Evolutionary conservation across 139 green algal species (phyloP), one percentile per base, ranked within the genome.

Genomic region (Eudorina sp.): DNA sequence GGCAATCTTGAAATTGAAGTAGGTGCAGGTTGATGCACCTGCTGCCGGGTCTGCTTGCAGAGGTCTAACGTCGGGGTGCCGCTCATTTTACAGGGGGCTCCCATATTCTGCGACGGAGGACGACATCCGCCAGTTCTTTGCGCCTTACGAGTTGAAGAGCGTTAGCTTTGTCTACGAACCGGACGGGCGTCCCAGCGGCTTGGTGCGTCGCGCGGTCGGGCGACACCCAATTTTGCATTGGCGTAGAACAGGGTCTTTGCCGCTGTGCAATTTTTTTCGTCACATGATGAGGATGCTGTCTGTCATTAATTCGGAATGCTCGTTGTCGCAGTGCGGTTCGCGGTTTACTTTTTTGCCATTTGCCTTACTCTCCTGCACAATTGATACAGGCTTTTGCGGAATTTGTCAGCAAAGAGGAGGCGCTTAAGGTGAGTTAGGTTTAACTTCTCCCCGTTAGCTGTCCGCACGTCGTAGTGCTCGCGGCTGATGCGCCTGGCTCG

Each of bases 81-180:
- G 64, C 64, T 27, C 38, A 53, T 58, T 60, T 34, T 23, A 77
- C 81, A 87, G 64, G 64, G 83, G 83, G 0, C 78, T 93, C 34
- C 91, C 92, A 25, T 94, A 95, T 53, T 83, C 89, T 36, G 89
- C 89, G 0, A 89, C 72, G 45, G 88, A 94, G 80, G 66, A 88
- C 5, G 80, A 96, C 38, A 90, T 96, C 14, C 69, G 83, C 16
- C 55, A 92, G 6, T 96, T 96, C 76, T 96, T 96, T 48, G 29
- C 46, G 19, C 90, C 76, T 4, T 96, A 85, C 64, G 64, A 88
- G 34, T 69, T 95, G 2, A 89, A 88, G n/a, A 70, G 88, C 6
- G 78, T 96, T 8, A 88, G 83, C 19, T 94, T 94, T 60, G 93
- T 96, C 0, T 90, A 89, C 34, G 93, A 96, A 40, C 92, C 93